Percentiles rank a stretch among this genome's conserved stretches.
phyloP scores from a whole-genome alignment of 2,329 filamentous ascomycete genomes.

The Xylaria sp. region DNA sequence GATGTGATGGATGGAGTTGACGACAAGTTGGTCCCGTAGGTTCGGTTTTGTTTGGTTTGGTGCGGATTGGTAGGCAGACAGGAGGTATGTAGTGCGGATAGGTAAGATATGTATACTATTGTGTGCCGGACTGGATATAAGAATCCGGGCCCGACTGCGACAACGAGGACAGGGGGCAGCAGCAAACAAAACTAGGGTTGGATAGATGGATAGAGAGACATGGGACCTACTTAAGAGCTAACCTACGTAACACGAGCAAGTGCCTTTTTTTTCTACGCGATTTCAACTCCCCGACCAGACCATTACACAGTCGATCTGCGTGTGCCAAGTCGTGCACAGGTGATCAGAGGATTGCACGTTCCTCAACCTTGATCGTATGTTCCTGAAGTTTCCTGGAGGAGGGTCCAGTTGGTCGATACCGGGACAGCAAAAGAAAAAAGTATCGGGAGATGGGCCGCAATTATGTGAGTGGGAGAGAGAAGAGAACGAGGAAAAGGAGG shows the following conservation, averaged over 20 bases:
- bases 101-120: neutral
- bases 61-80: conserved; percentile 1
- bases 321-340: conserved; percentile 18
- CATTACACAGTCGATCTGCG: conserved; percentile 14
- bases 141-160: conserved; percentile 15
- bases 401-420: conserved; percentile 13
- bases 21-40: neutral
- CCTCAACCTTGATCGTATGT: conserved; percentile 20
- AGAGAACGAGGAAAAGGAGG: neutral
- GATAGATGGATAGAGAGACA: neutral
- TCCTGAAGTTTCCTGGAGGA: conserved; percentile 14
- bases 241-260: conserved; percentile 7
- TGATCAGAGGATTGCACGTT: conserved; percentile 24
- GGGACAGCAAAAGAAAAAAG: conserved; percentile 10
- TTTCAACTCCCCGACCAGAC: conserved; percentile 15
- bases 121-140: conserved; percentile 9
- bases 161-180: conserved; percentile 12
- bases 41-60: too few relatives aligned
- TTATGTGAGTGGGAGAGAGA: neutral
- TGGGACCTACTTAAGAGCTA: conserved; percentile 13
- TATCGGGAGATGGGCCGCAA: neutral
- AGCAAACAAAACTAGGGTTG: neutral
- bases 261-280: conserved; percentile 15
- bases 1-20: neutral
- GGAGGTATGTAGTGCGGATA: neutral